phyloP scores from a whole-genome alignment of 2,329 filamentous ascomycete genomes.

The Pezicula radicicola region DNA sequence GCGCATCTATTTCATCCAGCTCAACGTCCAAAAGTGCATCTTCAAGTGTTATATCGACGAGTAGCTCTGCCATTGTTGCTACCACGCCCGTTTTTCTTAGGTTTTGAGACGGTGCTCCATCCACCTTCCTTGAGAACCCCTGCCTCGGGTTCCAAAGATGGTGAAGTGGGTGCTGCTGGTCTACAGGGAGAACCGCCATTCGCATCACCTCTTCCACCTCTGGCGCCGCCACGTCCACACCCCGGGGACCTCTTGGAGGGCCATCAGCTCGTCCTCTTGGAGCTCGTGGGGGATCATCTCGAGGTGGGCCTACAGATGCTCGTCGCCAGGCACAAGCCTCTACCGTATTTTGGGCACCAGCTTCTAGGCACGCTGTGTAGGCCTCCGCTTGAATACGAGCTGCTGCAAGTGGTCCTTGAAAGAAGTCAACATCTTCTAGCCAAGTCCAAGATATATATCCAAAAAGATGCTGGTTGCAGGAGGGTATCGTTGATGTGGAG shows the following conservation, averaged over 20 bases:
- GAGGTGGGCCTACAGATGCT: constrained; percentile 38
- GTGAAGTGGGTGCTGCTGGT: constrained; percentile 33
- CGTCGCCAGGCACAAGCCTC: constrained; percentile 62
- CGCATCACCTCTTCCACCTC: constrained; percentile 30
- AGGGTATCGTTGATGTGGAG: no score
- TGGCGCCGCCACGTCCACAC: constrained; percentile 35
- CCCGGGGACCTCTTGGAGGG: constrained; percentile 38
- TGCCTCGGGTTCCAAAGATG: constrained; percentile 24
- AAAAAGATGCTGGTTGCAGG: no score
- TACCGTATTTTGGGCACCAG: constrained; percentile 47
- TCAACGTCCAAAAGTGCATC: neutral
- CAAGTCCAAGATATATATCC: no score
- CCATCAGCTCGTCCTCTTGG: constrained; percentile 38
- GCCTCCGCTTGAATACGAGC: no score
- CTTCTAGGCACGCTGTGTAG: no score
- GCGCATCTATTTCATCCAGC: no score
- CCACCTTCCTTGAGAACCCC: constrained; percentile 54
- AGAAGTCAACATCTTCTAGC: no score
- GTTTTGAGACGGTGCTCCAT: constrained; percentile 56
- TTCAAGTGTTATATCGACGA: neutral
- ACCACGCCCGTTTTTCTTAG: constrained; percentile 32
- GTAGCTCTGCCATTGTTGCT: constrained; percentile 21
- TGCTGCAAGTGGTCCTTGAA: no score
- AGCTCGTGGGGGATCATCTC: constrained; percentile 34
- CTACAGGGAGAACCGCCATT: constrained; percentile 42